Conservation (phyloP, 2,329 filamentous ascomycete species). For the Paramyrothecium roridum region DNA sequence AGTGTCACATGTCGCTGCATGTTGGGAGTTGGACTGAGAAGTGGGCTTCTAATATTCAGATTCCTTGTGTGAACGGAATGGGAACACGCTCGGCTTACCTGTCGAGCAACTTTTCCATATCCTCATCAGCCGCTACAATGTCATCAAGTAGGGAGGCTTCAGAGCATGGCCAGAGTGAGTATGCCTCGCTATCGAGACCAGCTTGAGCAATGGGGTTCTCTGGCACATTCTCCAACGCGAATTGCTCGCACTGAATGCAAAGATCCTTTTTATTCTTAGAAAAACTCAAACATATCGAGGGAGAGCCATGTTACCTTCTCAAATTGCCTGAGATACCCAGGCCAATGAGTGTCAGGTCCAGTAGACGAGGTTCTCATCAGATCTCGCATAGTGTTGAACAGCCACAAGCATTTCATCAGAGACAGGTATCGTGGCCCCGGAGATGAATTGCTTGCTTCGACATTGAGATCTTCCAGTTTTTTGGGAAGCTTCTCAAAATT, state of each 20-base stretch:
- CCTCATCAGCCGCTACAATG: slow-evolving; percentile 24
- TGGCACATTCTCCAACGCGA: slow-evolving; percentile 22
- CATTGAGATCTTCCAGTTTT: slow-evolving; percentile 7
- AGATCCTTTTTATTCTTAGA: slow-evolving; percentile 17
- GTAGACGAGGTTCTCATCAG: slow-evolving; percentile 8
- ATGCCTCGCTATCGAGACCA: slow-evolving; percentile 15
- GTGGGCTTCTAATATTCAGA: slow-evolving; percentile 6
- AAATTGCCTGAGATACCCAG: slow-evolving; percentile 26
- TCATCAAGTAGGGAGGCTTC: slow-evolving; percentile 21
- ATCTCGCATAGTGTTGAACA: slow-evolving; percentile 15
- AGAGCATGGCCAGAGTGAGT: slow-evolving; percentile 26
- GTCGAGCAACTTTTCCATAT: slow-evolving; percentile 28
- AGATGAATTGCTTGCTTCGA: slow-evolving; percentile 18
- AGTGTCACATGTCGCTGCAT: slow-evolving; percentile 20
- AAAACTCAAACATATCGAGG: not conserved
- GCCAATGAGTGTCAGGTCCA: slow-evolving; percentile 27
- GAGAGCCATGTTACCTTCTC: slow-evolving; percentile 20
- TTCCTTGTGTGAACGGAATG: no score
- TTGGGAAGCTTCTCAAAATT: slow-evolving; percentile 21
- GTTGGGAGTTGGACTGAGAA: slow-evolving; percentile 11
- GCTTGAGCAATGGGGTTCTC: slow-evolving; percentile 6
- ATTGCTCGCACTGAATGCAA: slow-evolving; percentile 20
- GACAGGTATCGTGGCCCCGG: slow-evolving; percentile 23
- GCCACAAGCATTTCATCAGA: slow-evolving; percentile 29
- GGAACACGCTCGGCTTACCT: no score